These are phyloP conservation scores for Triticum turgidum DNA, from an alignment of 176 grass and related monocot genomes.

Conservation along the genomic window DNA sequence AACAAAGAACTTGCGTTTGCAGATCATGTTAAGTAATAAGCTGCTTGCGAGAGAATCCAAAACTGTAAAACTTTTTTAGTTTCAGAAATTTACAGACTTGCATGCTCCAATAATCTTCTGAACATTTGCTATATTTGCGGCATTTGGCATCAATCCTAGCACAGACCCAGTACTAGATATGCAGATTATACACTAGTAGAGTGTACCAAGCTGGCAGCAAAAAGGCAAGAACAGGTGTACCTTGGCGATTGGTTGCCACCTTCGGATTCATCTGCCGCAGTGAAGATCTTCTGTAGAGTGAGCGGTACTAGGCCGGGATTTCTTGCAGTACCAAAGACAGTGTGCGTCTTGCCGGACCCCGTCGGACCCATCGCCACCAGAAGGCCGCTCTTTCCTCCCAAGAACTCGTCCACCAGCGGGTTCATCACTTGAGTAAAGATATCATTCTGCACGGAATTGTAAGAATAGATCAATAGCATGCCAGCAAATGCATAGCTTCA, in stretches of 20 bases:
- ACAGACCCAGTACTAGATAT: not conserved
- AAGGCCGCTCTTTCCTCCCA: constrained; percentile 69
- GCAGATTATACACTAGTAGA: not conserved
- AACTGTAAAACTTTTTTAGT: not conserved
- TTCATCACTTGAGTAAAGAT: constrained; percentile 68
- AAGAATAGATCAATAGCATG: not conserved
- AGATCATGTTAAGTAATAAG: not conserved
- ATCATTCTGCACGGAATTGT: constrained; percentile 47
- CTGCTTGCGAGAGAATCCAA: no score
- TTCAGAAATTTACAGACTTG: not conserved
- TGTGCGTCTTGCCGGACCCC: constrained; percentile 88
- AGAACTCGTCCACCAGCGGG: constrained; percentile 69
- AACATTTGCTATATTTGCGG: not conserved
- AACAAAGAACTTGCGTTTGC: not conserved
- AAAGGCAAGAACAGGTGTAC: not conserved
- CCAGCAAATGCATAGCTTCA: not conserved
- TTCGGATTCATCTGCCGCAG: constrained; percentile 11
- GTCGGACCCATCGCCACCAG: constrained; percentile 78
- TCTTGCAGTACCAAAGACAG: constrained; percentile 66
- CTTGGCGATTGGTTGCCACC: not conserved
- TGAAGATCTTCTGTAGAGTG: constrained; percentile 56
- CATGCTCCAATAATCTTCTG: not conserved
- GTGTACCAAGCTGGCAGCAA: not conserved
- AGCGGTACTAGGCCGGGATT: constrained; percentile 72
- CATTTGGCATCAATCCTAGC: not conserved